phyloP scores from a whole-genome alignment of 202 grass and related monocot species.

The Alloteropsis angusta region DNA sequence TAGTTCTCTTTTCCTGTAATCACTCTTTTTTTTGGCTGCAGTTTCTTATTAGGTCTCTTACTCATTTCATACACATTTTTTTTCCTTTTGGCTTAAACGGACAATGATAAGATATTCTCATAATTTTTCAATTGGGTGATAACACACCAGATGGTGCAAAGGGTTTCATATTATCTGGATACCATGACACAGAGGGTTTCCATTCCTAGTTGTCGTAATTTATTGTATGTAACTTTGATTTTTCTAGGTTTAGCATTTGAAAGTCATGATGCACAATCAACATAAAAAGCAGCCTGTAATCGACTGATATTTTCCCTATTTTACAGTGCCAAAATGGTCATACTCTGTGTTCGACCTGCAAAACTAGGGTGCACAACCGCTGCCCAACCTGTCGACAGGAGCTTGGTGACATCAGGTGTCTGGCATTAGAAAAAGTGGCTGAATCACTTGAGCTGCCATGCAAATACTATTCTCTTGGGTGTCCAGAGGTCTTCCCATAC shows the following conservation, averaged over 20 bases:
- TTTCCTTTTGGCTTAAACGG: not conserved
- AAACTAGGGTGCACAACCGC: conserved; percentile 83
- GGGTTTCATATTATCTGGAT: not conserved
- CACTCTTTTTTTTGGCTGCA: not conserved
- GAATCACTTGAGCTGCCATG: conserved; percentile 87
- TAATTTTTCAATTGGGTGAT: not conserved
- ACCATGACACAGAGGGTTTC: not conserved
- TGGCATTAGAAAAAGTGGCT: conserved; percentile 96
- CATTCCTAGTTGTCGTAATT: not conserved
- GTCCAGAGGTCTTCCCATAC: conserved; percentile 76
- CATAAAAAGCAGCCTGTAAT: not conserved
- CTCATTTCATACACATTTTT: not conserved
- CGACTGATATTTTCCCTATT: not conserved
- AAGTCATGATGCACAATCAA: not conserved
- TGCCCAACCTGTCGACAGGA: conserved; percentile 92
- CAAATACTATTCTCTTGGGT: conserved; percentile 68
- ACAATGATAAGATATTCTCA: not conserved
- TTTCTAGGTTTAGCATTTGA: not conserved
- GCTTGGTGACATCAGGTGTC: conserved; percentile 84
- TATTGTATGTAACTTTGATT: not conserved
- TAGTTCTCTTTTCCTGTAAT: not conserved
- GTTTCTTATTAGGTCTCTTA: not conserved
- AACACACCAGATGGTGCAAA: not conserved
- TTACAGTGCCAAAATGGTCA: conserved; percentile 97
- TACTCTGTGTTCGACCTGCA: conserved; percentile 88